Base-by-base conservation (phyloP, 345 rosid genomes). In the Tarenaya hassleriana region DNA sequence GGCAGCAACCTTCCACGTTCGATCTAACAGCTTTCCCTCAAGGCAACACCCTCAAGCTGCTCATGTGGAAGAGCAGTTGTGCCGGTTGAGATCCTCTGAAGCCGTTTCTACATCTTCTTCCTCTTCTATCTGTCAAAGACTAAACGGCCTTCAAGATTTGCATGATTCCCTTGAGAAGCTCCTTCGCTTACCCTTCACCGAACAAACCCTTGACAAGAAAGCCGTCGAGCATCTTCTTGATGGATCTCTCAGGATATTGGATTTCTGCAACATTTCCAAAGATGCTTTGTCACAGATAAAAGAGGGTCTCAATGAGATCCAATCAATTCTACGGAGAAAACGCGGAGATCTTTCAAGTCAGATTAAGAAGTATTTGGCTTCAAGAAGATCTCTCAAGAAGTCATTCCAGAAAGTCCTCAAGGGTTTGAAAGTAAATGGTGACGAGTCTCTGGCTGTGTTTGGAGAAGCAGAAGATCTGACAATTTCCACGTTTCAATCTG, bases 11-110 rank as follows among this genome's bases (percentile, higher is more conserved):
- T 61, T 20, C 69, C 81, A 70, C 14, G 14, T 58, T 60, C 63
- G 81, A 16, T 72, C 77, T 4, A 66, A 70, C 53, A 73, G 78
- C 33, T 55, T 73, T 44, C 78, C 74, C 7, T 50, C 70, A 1
- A 68, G 56, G 39, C 51, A 62, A 32, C 70, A 77, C 50, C 74
- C 74, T 16, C 14, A 58, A n/a, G 18, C 58, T 13, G 57, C 74
- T 39, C 41, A 73, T 42, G 16, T 71, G 1, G 59, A 64, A 16
- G 69, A 68, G 43, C 62, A 68, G 7, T 12, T 73, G 35, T 27
- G 34, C 41, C 56, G 63, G 58, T 53, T 68, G 57, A 73, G 64
- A 43, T 34, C 67, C 9, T 57, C 58, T 27, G 50, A 52, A 16
- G 19, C 52, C n/a, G 19, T 58, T 16, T 53, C 60, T 9, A 53